Evolutionary conservation across 2,329 filamentous ascomycete species (phyloP), one percentile per base, ranked within the genome.

Genomic region (Penicillium sp.): DNA sequence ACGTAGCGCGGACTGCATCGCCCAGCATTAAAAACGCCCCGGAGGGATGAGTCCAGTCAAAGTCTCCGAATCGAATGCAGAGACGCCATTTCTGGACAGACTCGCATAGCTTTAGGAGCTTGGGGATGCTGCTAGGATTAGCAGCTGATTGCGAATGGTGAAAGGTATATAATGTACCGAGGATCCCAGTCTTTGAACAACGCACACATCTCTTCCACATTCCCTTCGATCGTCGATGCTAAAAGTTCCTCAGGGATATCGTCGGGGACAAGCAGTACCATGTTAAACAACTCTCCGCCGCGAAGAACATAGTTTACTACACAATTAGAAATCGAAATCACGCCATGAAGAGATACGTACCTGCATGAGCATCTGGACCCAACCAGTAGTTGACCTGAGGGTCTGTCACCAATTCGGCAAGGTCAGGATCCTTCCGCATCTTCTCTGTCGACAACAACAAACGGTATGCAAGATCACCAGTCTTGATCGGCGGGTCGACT

Each of bases 221-320:
- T 79, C 3, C 79, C 81, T 15, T 77, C 71, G 0, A 80, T 70
- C 0, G 73, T 71, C 3, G 75, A 80, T 18, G 79, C 77, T 1
- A 67, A 45, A 0, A 84, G 80, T 1, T 79, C 78, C 6, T 77
- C 72, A 0, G 83, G 82, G 0, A 88, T 72, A 59, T 87, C 80
- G 60, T 89, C 86, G 0, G 86, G 86, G 1, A 83, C 80, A 0
- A 88, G 74, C 0, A 88, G 71, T 0, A 88, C 86, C 31, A 89
- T 78, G 32, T 69, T 69, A 35, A 69, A 68, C 2, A 68, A 50
- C 16, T 68, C 59, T 0, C 84, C 84, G 0, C 73, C 78, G 0
- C 83, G 77, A 50, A 89, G 70, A 0, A 84, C 83, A 65, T 88
- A 89, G 0, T 79, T 81, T 0, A 84, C 81, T 61, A 12, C 18